phyloP scores from a whole-genome alignment of 192 early-diverging fungal genomes.

The Thamnidium elegans region DNA sequence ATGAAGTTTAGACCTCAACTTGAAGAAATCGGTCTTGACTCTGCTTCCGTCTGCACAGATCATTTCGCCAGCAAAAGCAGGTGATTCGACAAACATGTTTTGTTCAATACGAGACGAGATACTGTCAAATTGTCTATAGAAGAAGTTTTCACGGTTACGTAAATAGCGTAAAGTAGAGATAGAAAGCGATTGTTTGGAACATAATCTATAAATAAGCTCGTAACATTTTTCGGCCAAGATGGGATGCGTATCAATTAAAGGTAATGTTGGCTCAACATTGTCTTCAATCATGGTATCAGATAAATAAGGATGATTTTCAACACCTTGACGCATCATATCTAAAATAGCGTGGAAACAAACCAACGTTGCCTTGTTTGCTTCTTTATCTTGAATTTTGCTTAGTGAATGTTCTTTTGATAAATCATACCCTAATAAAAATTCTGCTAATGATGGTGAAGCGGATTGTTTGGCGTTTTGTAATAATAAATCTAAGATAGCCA shows the following conservation, averaged over 20 bases:
- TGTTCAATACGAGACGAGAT: constrained; percentile 39
- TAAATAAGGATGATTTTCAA: constrained; percentile 5
- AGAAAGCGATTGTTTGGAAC: constrained; percentile 67
- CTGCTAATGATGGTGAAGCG: constrained; percentile 72
- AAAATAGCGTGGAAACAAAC: constrained; percentile 64
- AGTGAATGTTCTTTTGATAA: constrained; percentile 31
- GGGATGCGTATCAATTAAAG: constrained; percentile 69
- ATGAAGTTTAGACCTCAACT: constrained; percentile 63
- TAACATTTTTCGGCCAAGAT: constrained; percentile 83
- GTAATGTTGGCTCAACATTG: constrained; percentile 12
- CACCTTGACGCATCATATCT: constrained; percentile 58
- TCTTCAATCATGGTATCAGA: constrained; percentile 12
- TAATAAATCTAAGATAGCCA: constrained; percentile 84
- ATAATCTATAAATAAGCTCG: constrained; percentile 80
- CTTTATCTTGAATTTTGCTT: constrained; percentile 40
- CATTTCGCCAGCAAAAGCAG: constrained; percentile 7
- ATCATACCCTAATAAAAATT: constrained; percentile 87
- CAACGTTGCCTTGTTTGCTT: constrained; percentile 30
- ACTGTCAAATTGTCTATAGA: constrained; percentile 57
- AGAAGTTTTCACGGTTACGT: constrained; percentile 78
- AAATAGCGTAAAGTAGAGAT: constrained; percentile 77
- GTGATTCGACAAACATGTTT: background rate
- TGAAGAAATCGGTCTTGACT: constrained; percentile 20
- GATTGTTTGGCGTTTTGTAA: constrained; percentile 65
- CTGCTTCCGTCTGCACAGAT: constrained; percentile 6